Evolutionary conservation across 1,284 basidiomycete species (phyloP).

Genomic region (Cryptococcus jaspeensis): DNA sequence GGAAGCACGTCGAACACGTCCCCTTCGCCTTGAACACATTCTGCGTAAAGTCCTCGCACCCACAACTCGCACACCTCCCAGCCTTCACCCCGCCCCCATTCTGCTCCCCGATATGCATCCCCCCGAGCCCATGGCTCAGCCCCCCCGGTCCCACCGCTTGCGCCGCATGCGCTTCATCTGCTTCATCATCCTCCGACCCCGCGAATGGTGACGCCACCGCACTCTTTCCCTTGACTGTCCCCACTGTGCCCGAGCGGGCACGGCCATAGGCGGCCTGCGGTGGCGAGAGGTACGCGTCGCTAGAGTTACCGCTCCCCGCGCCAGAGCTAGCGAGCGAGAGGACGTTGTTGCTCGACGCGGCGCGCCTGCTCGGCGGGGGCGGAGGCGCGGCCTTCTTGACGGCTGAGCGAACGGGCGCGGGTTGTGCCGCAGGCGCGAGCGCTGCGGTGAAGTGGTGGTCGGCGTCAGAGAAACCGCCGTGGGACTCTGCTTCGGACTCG

Average conservation of each 20-base stretch:
- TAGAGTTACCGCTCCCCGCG: background rate
- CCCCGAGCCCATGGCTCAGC: conserved; percentile 22
- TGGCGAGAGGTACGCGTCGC: conserved; percentile 10
- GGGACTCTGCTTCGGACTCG: conserved; percentile 17
- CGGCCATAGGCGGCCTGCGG: conserved; percentile 11
- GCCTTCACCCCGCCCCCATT: conserved; percentile 57
- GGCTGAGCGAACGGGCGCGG: conserved; percentile 13
- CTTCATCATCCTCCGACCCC: conserved; percentile 33
- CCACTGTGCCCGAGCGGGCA: conserved; percentile 8
- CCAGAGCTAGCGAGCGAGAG: conserved; percentile 6
- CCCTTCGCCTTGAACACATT: conserved; percentile 63
- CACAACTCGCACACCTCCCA: conserved; percentile 37
- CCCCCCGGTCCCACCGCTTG: background rate
- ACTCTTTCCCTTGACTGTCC: conserved; percentile 1
- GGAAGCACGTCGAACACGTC: conserved; percentile 63
- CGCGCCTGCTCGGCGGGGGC: conserved; percentile 53
- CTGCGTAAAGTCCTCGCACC: conserved; percentile 60
- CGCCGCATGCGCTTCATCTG: background rate
- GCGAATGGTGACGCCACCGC: conserved; percentile 38
- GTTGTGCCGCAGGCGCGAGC: conserved; percentile 22
- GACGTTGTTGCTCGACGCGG: conserved; percentile 27
- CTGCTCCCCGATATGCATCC: conserved; percentile 52
- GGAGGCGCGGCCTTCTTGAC: conserved; percentile 54
- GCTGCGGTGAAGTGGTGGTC: conserved; percentile 31
- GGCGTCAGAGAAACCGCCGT: conserved; percentile 28